Evolutionary conservation across 1,284 basidiomycete species (phyloP), one percentile per base, ranked within the genome.

Genomic region (Leccinum holopus): DNA sequence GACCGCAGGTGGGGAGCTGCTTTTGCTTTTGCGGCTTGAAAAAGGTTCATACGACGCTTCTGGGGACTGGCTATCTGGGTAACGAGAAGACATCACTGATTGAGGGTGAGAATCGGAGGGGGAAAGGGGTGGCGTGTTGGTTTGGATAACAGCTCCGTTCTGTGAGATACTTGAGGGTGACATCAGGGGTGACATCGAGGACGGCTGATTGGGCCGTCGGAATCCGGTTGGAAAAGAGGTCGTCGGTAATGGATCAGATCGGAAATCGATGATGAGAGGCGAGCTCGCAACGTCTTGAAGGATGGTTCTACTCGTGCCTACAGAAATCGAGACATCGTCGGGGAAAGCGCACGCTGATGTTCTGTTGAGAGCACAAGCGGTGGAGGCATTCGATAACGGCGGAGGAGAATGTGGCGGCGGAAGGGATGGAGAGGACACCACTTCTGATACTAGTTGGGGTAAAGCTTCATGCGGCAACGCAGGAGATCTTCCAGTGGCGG

Each of bases 1-100:
- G 9, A 58, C 49, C 35, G 47, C 18, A 58, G 60, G 63, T 28
- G 61, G 55, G 6, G 55, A 49, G n/a, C n/a, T 47, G 16, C 8
- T 32, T 16, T 37, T 28, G 32, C 35, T 39, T 49, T 55, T 35
- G 18, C 11, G 53, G 59, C 39, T 21, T 11, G 51, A 28, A 51
- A 33, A 55, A 56, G 52, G 7, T 35, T 57, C 41, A 18, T n/a
- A 57, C 25, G 52, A 56, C 25, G n/a, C n/a, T 18, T 57, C 47
- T 12, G 28, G 55, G 49, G 33, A 39, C 28, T 56, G 58, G 14
- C 28, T 30, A n/a, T 55, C 51, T 12, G 47, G 21, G 9, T 55
- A 57, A 39, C 44, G 35, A 49, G 56, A 56, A 39, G 58, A 55
- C 37, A 37, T 18, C 2, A n/a, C 18, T 32, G 53, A 55, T 11